These are phyloP conservation scores for Cytospora mali DNA, from an alignment of 2,329 filamentous ascomycete genomes.

Conservation along the genomic window DNA sequence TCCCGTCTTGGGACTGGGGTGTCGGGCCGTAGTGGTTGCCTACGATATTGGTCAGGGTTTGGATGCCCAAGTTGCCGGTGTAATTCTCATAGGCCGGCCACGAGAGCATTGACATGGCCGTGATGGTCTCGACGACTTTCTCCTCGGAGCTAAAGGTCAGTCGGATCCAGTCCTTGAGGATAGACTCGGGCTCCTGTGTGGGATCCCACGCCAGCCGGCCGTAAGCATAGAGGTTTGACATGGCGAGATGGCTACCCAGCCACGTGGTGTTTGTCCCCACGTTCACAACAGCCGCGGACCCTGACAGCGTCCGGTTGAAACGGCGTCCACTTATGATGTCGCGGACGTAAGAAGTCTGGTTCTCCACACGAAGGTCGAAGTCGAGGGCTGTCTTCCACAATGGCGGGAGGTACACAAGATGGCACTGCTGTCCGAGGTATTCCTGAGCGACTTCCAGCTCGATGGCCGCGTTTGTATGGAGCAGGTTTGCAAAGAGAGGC, in stretches of 20 bases:
- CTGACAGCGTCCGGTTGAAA: slow-evolving; percentile 59
- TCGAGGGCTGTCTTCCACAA: slow-evolving; percentile 70
- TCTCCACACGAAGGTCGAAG: slow-evolving; percentile 66
- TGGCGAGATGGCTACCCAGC: slow-evolving; percentile 69
- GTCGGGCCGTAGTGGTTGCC: slow-evolving; percentile 70
- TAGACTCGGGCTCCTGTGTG: slow-evolving; percentile 45
- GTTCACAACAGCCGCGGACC: slow-evolving; percentile 68
- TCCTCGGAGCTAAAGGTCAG: slow-evolving; percentile 64
- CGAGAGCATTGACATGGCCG: slow-evolving; percentile 65
- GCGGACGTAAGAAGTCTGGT: slow-evolving; percentile 55
- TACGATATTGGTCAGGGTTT: slow-evolving; percentile 69
- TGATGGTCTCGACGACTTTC: slow-evolving; percentile 60
- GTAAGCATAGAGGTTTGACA: slow-evolving; percentile 73
- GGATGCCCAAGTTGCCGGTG: slow-evolving; percentile 69
- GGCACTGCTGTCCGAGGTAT: slow-evolving; percentile 71
- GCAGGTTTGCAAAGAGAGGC: slow-evolving; percentile 61
- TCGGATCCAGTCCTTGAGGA: slow-evolving; percentile 68
- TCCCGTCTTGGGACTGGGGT: slow-evolving; percentile 66
- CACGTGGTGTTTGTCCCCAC: slow-evolving; percentile 68
- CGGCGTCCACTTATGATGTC: slow-evolving; percentile 64
- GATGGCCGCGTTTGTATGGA: slow-evolving; percentile 53
- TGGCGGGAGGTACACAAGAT: slow-evolving; percentile 68
- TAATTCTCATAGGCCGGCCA: slow-evolving; percentile 75
- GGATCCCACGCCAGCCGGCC: slow-evolving; percentile 69
- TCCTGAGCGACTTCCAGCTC: slow-evolving; percentile 71